A percentile compares a stretch with the other conserved stretches of the same genome.
phyloP scores from a whole-genome alignment of 345 rosid genomes.

The Euphorbia lathyris region DNA sequence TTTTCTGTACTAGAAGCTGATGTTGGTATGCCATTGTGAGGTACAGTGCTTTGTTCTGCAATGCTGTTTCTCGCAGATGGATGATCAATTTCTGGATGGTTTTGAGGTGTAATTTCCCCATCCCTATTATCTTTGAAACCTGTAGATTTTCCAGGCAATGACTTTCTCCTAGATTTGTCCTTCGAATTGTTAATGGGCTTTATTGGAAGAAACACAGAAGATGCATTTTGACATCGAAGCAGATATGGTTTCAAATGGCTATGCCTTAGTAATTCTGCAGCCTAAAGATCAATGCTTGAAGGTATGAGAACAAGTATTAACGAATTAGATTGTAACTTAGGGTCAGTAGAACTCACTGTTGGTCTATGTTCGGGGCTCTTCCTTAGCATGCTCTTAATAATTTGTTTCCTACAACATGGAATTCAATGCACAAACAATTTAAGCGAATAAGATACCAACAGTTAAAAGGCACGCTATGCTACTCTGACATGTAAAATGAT shows the following conservation, averaged over 20 bases:
- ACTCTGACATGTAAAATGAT: background rate
- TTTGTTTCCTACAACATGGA: conserved; percentile 65
- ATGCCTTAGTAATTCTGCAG: conserved; percentile 87
- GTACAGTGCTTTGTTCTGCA: conserved; percentile 33
- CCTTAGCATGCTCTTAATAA: conserved; percentile 86
- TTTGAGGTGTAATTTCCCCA: conserved; percentile 33
- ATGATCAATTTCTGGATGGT: conserved; percentile 37
- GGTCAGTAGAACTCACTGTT: conserved; percentile 50
- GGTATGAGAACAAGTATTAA: conserved; percentile 18
- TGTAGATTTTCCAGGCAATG: conserved; percentile 43
- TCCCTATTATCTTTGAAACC: conserved; percentile 37
- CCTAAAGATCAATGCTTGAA: conserved; percentile 41
- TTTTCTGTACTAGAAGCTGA: conserved; percentile 59
- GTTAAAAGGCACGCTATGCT: too few relatives aligned
- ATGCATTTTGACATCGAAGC: conserved; percentile 58
- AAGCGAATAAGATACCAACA: background rate
- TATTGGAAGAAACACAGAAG: conserved; percentile 80
- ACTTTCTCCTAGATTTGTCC: conserved; percentile 59
- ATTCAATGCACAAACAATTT: conserved; percentile 10
- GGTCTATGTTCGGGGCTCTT: conserved; percentile 80
- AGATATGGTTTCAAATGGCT: conserved; percentile 77
- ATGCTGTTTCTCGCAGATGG: conserved; percentile 34
- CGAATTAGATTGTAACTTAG: conserved; percentile 4
- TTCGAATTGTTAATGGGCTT: conserved; percentile 49
- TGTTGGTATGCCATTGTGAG: conserved; percentile 34